Conservation (phyloP, 2,329 filamentous ascomycete species). For the Cercospora citrullina region DNA sequence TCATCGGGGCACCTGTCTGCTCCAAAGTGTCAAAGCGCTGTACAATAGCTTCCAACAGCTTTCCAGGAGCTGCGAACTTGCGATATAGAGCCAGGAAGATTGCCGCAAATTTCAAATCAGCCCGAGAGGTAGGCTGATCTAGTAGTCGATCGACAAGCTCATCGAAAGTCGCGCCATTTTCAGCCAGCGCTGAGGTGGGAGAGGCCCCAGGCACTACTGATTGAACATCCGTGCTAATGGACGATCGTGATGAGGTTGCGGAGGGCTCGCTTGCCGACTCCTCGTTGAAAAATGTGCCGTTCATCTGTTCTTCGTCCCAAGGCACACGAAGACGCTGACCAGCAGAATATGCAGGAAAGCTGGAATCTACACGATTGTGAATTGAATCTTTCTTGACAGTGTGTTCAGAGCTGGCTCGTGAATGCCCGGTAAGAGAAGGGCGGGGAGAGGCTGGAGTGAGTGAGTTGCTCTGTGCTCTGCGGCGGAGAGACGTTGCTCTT, state of each 20-base stretch:
- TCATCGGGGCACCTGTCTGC: constrained; percentile 65
- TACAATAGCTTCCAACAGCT: constrained; percentile 76
- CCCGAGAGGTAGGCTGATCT: constrained; percentile 75
- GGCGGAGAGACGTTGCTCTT: constrained; percentile 38
- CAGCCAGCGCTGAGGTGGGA: constrained; percentile 42
- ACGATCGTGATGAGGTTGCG: constrained; percentile 66
- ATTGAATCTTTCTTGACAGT: constrained; percentile 37
- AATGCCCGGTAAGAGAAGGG: constrained; percentile 44
- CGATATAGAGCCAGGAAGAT: constrained; percentile 92
- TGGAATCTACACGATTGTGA: constrained; percentile 39
- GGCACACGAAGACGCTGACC: constrained; percentile 37
- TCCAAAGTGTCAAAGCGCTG: constrained; percentile 71
- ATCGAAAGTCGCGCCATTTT: constrained; percentile 58
- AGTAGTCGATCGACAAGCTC: constrained; percentile 78
- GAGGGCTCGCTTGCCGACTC: constrained; percentile 62
- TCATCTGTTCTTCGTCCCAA: constrained; percentile 49
- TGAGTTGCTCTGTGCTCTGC: constrained; percentile 49
- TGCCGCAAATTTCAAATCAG: constrained; percentile 84
- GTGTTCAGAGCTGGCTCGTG: constrained; percentile 51
- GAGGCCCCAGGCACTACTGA: constrained; percentile 24
- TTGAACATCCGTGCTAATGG: constrained; percentile 61
- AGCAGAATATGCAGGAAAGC: constrained; percentile 32
- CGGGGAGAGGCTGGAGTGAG: constrained; percentile 44
- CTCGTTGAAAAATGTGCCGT: constrained; percentile 63
- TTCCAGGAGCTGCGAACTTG: constrained; percentile 81